Evolutionary conservation across 2,329 filamentous ascomycete genomes (phyloP), one percentile per base, ranked within the genome.

Genomic region (Neodidymelliopsis sp.): DNA sequence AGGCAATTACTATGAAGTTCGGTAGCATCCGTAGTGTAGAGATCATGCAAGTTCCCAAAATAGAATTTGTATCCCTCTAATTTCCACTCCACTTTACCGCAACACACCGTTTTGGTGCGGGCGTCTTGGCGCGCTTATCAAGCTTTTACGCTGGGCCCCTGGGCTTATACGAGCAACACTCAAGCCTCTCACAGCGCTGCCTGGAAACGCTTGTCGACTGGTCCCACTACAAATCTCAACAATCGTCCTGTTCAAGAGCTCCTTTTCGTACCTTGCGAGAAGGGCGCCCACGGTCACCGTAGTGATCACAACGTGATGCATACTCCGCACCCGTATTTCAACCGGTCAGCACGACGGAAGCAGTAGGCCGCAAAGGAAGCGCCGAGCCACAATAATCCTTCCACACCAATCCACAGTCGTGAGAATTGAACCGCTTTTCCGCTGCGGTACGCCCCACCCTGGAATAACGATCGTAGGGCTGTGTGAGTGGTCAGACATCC

Each of bases 401-500:
- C n/a, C n/a, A n/a, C n/a, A n/a, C 27, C 6, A 28, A n/a, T n/a
- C 27, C 27, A 28, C 18, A 20, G 30, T 20, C 11, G 16, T 12
- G 15, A n/a, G n/a, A n/a, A n/a, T n/a, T n/a, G n/a, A n/a, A n/a
- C 46, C 47, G 30, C 47, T 50, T 50, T 50, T 50, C 40, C 40
- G 27, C 29, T 28, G 39, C 46, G 34, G 46, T 28, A 24, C 15
- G 11, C 15, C 12, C 31, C 27, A 27, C 28, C 31, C 7, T 36
- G 12, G 13, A 30, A 46, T 46, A 37, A 20, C 31, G 37, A 49
- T 38, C 22, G 34, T 27, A 36, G 19, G 39, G 46, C 39, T 38
- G 22, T 18, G 38, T 49, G 27, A 34, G 33, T 38, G 46, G 39
- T 11, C 16, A 2, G 29, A 7, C 9, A n/a, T 5, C 11, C 35